Percentiles rank a stretch among this genome's conserved stretches.
These are phyloP conservation scores for Oryza coarctata DNA, from an alignment of 176 grass and related monocot genomes.

Conservation along the genomic window DNA sequence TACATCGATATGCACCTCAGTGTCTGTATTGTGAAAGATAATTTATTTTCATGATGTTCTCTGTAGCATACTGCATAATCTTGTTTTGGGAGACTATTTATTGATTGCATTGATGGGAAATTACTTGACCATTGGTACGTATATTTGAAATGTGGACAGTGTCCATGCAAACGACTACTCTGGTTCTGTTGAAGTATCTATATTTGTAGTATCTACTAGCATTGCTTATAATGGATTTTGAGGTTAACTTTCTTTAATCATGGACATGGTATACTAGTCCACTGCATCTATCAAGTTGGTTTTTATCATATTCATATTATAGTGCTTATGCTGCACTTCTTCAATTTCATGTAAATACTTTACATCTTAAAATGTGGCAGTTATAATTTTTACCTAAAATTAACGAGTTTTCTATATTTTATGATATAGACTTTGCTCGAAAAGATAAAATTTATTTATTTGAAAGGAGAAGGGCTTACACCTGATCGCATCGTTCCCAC, in stretches of 20 bases:
- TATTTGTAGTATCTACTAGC: background rate
- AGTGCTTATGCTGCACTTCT: background rate
- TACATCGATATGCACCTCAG: background rate
- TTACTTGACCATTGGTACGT: background rate
- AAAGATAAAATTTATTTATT: constrained; percentile 82
- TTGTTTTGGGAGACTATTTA: background rate
- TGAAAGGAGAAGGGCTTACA: constrained; percentile 65
- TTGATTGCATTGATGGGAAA: constrained; percentile 9
- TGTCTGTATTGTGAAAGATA: background rate
- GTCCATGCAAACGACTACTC: background rate
- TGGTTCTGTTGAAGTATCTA: background rate
- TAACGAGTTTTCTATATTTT: constrained; percentile 23
- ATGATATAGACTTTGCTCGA: constrained; percentile 70
- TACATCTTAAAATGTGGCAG: background rate
- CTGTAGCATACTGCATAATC: background rate
- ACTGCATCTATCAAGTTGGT: background rate
- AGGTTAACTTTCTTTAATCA: background rate
- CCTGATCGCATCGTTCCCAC: constrained; percentile 87
- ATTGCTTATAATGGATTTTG: background rate
- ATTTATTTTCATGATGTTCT: background rate
- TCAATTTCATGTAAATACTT: background rate
- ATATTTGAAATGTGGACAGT: background rate
- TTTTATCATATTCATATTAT: background rate
- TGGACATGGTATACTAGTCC: background rate
- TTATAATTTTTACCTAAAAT: constrained; percentile 4